Percentiles rank a stretch among this genome's conserved stretches.
phyloP scores from a whole-genome alignment of 768 basidiomycete species.

The Trametes maxima region DNA sequence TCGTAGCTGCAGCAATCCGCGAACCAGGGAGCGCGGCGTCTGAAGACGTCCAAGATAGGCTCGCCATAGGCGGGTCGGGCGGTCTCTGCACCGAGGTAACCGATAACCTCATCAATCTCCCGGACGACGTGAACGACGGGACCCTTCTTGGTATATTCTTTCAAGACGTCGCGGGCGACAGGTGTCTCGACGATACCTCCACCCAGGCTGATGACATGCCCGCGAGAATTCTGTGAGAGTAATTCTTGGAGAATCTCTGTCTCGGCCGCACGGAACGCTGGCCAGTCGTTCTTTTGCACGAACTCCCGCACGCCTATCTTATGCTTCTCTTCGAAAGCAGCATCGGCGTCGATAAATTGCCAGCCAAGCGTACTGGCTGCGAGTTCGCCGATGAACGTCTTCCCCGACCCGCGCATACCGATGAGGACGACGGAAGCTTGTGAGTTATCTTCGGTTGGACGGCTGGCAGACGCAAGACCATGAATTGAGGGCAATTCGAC shows the following conservation, averaged over 20 bases:
- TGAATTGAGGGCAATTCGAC: constrained; percentile 62
- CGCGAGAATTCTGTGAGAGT: constrained; percentile 52
- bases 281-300: constrained; percentile 86
- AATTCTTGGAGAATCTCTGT: constrained; percentile 67
- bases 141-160: constrained; percentile 62
- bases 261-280: constrained; percentile 85
- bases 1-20: constrained; percentile 78
- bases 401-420: constrained; percentile 97
- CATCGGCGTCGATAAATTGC: constrained; percentile 84
- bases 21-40: constrained; percentile 86
- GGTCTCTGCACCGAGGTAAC: constrained; percentile 76
- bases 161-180: constrained; percentile 70
- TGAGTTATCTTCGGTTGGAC: constrained; percentile 33
- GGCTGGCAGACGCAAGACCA: constrained; percentile 47
- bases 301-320: constrained; percentile 68
- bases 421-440: constrained; percentile 73
- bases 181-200: constrained; percentile 93
- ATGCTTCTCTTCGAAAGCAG: constrained; percentile 67
- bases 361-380: constrained; percentile 75
- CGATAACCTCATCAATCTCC: constrained; percentile 77
- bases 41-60: constrained; percentile 79
- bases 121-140: constrained; percentile 86
- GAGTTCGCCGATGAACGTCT: constrained; percentile 82
- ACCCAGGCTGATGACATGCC: constrained; percentile 85
- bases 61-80: constrained; percentile 90